phyloP scores from a whole-genome alignment of 306 rosid species.

The Medicago truncatula region DNA sequence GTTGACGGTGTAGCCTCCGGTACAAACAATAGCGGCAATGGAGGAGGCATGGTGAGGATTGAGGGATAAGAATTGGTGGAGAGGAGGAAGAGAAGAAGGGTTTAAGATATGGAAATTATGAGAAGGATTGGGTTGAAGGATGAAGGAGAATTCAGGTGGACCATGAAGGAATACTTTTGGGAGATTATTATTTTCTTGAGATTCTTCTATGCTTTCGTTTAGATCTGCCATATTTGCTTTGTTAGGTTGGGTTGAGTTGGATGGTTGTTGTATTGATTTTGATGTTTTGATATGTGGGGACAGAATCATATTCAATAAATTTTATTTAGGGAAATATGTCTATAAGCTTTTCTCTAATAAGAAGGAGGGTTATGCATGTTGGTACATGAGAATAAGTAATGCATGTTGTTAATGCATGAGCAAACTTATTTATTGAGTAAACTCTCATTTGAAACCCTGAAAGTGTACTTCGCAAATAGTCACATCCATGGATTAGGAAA shows the following conservation, averaged over 20 bases:
- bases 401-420: too few relatives aligned
- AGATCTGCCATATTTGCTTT: not conserved
- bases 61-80: slow-evolving; percentile 14
- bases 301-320: too few relatives aligned
- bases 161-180: slow-evolving; percentile 8
- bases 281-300: too few relatives aligned
- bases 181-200: not conserved
- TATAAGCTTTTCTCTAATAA: too few relatives aligned
- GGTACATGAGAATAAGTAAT: too few relatives aligned
- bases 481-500: too few relatives aligned
- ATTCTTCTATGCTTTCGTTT: not conserved
- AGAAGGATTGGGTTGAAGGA: slow-evolving; percentile 1
- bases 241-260: not conserved
- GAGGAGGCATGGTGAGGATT: slow-evolving; percentile 30
- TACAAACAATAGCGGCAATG: slow-evolving; percentile 30
- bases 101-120: slow-evolving; percentile 10
- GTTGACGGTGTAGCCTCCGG: not conserved
- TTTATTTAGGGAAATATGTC: too few relatives aligned
- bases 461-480: too few relatives aligned
- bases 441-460: too few relatives aligned
- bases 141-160: not conserved
- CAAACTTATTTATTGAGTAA: too few relatives aligned
- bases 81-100: not conserved
- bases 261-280: too few relatives aligned
- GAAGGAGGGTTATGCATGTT: too few relatives aligned